Base-by-base conservation (phyloP, 1,139 yeast species). In the Saccharomyces hybrid region DNA sequence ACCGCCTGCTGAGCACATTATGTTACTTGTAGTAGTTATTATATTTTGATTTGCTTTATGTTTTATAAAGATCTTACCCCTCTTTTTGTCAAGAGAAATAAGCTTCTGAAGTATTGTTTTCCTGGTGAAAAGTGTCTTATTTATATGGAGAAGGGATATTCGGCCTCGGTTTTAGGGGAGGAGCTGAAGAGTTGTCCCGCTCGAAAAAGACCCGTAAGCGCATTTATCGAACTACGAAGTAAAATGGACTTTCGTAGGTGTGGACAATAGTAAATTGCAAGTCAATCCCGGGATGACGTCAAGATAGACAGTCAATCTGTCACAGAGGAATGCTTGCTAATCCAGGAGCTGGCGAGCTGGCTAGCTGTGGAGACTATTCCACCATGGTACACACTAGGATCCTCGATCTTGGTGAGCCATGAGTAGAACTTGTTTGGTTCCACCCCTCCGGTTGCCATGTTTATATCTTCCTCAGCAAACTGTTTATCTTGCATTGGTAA, bases 1-100 rank as follows among this genome's bases (percentile, higher is more conserved):
- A 26, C 66, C 64, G 38, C 62, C 59, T 20, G 66, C 61, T 23
- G 63, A 54, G 25, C 55, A 52, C 60, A 55, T 56, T 46, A n/a
- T 41, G 11, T 11, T 27, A 20, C 16, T 16, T 49, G 16, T 20
- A 9, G 2, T 16, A 20, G 23, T 38, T 6, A 4, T 16, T 38
- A 9, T 38, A 26, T 16, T 38, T 11, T 38, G 13, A 11, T 11
- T 16, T 38, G 25, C 44, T 38, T 38, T 38, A 9, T 9, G 4
- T 16, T 38, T 6, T 38, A 11, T 11, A 11, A 38, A 38, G 20
- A n/a, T 26, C 25, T 38, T 38, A 9, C n/a, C 7, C 26, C 25
- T 38, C 25, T 38, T 13, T 16, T 5, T 38, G 7, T 9, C 26
- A 38, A 38, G 44, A 9, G 44, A 38, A 38, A 16, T 20, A 16